phyloP scores from a whole-genome alignment of 768 basidiomycete genomes.

The Daedaleopsis sinensis region DNA sequence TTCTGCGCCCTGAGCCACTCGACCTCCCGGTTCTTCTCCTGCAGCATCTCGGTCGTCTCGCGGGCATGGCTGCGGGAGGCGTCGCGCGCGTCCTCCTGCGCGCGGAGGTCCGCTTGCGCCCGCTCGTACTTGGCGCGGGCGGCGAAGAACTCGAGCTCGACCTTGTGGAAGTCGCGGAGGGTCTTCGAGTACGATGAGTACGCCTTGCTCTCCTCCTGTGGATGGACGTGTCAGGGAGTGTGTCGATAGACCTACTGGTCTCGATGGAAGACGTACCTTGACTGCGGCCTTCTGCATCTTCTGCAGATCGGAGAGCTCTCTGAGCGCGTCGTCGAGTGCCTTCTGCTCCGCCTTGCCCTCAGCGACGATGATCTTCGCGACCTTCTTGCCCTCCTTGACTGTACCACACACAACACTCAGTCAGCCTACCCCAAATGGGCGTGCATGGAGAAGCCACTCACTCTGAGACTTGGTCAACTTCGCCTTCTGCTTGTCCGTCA shows the following conservation, averaged over 20 bases:
- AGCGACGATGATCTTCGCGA: constrained; percentile 70
- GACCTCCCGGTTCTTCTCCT: constrained; percentile 74
- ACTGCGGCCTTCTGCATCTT: constrained; percentile 68
- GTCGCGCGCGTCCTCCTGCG: constrained; percentile 42
- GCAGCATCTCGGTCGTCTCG: constrained; percentile 62
- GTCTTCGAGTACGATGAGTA: constrained; percentile 56
- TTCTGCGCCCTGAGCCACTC: constrained; percentile 66
- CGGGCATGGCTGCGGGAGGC: constrained; percentile 53
- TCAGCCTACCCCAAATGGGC: not conserved
- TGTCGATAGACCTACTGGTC: too few species aligned
- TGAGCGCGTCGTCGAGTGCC: constrained; percentile 60
- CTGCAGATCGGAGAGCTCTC: constrained; percentile 69
- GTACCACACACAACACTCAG: not conserved
- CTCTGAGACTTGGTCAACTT: constrained; percentile 57
- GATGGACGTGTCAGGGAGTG: not conserved
- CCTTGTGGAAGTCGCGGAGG: constrained; percentile 60
- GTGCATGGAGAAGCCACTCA: constrained; percentile 36
- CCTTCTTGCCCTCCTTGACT: constrained; percentile 62
- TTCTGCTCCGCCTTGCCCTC: constrained; percentile 72
- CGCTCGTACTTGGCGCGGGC: constrained; percentile 64
- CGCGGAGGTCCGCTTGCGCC: constrained; percentile 43
- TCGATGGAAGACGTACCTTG: constrained; percentile 42
- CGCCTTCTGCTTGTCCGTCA: constrained; percentile 53
- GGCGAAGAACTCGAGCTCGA: constrained; percentile 60
- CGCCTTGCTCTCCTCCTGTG: constrained; percentile 60